Conservation (phyloP, 2,329 filamentous ascomycete species). For the Blastomyces percursus region DNA sequence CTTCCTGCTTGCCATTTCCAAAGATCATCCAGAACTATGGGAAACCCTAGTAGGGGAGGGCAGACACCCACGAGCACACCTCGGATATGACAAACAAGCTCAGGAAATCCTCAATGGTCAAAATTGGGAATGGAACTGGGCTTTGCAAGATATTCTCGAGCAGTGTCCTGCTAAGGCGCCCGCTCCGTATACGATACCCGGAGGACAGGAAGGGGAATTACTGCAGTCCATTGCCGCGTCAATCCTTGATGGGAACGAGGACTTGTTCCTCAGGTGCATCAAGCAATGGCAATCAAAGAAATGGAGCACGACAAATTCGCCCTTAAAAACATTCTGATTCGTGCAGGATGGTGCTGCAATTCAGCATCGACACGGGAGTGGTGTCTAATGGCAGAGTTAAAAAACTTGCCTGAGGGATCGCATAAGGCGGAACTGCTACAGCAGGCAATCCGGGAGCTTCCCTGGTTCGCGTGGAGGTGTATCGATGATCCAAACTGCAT, state of each 20-base stretch:
- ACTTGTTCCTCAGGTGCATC: conserved; percentile 10
- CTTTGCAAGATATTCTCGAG: conserved; percentile 7
- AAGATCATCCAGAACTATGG: conserved; percentile 2
- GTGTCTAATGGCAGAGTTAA: conserved; percentile 1
- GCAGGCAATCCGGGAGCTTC: conserved; percentile 1
- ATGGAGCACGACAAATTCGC: conserved; percentile 1
- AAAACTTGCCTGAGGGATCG: neutral
- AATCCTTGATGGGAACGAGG: conserved; percentile 11
- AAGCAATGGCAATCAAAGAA: conserved; percentile 7
- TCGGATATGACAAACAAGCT: neutral
- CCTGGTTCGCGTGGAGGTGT: conserved; percentile 1
- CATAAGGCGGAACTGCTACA: neutral
- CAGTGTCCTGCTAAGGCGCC: conserved; percentile 1
- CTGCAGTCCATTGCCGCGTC: conserved; percentile 5
- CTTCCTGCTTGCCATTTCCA: conserved; percentile 4
- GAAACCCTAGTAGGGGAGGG: conserved; percentile 8
- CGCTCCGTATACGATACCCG: conserved; percentile 1
- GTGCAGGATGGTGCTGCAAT: conserved; percentile 9
- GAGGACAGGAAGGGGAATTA: conserved; percentile 6
- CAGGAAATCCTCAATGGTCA: neutral
- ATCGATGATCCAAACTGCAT: conserved; percentile 4
- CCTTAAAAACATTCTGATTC: conserved; percentile 8
- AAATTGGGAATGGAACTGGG: conserved; percentile 7
- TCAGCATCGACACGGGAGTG: conserved; percentile 1
- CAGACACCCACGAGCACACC: conserved; percentile 4